These are phyloP conservation scores for Hymenoscyphus linearis DNA, from an alignment of 2,329 filamentous ascomycete species.

Conservation along the genomic window DNA sequence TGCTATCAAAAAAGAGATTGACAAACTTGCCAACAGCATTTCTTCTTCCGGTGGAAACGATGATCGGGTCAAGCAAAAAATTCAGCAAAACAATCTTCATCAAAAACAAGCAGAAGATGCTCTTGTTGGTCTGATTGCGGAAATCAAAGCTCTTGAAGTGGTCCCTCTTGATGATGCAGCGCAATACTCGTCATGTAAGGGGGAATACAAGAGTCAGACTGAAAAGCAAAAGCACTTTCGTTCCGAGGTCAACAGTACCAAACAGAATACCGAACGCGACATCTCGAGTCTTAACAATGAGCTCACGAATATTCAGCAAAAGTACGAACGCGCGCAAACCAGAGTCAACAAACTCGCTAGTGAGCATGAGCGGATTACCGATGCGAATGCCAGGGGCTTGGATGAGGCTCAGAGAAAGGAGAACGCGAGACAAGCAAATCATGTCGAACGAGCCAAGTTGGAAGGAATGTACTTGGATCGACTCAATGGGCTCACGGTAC, in stretches of 20 bases:
- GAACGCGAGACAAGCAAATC: conserved; percentile 26
- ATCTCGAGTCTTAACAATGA: conserved; percentile 60
- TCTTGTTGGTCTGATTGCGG: conserved; percentile 45
- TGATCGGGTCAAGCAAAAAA: conserved; percentile 69
- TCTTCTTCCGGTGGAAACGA: conserved; percentile 67
- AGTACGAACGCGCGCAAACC: conserved; percentile 66
- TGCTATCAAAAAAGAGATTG: conserved; percentile 66
- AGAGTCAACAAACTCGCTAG: conserved; percentile 68
- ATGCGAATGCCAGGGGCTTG: conserved; percentile 56
- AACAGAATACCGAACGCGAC: conserved; percentile 56
- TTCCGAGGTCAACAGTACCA: conserved; percentile 55
- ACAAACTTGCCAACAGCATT: conserved; percentile 60
- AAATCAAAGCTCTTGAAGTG: conserved; percentile 60
- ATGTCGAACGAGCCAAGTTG: conserved; percentile 24
- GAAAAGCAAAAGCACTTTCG: conserved; percentile 40
- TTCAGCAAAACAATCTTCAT: conserved; percentile 69
- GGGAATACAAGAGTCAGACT: conserved; percentile 45
- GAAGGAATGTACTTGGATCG: conserved; percentile 24
- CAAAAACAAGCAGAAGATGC: conserved; percentile 61
- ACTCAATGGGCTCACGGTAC: conserved; percentile 15
- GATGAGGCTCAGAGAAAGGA: conserved; percentile 33
- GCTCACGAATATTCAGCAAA: conserved; percentile 56
- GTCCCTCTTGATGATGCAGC: conserved; percentile 58
- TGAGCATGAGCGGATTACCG: conserved; percentile 64
- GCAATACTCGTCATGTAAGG: conserved; percentile 48